A percentile compares a stretch with the other conserved stretches of the same genome.
Conservation (phyloP, 2,329 filamentous ascomycete species). For the Aspergillus aculeatus region DNA sequence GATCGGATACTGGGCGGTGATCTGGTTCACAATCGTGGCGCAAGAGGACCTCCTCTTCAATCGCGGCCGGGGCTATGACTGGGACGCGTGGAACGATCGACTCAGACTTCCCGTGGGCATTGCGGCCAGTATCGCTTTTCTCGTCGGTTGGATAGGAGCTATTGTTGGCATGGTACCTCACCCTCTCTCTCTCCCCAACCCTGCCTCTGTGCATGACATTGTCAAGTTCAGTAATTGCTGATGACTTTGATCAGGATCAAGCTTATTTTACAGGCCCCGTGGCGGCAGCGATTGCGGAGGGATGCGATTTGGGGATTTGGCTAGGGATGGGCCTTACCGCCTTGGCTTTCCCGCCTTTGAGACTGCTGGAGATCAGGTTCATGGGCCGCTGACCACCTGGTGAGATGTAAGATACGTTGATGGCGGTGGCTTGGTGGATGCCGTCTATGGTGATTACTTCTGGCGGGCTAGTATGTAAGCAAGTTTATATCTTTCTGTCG, state of each 20-base stretch:
- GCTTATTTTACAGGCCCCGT: constrained; percentile 41
- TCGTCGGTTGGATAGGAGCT: constrained; percentile 42
- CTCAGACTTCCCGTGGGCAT: constrained; percentile 41
- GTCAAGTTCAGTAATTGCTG: background rate
- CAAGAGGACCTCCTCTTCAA: constrained; percentile 47
- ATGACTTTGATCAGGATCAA: constrained; percentile 29
- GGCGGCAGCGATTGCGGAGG: constrained; percentile 30
- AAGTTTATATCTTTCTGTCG: too few species aligned
- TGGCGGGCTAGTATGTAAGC: too few species aligned
- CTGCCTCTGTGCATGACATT: too few species aligned
- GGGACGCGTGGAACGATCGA: constrained; percentile 42
- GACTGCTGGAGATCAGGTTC: constrained; percentile 33
- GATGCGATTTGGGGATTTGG: constrained; percentile 41
- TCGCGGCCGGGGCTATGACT: constrained; percentile 39
- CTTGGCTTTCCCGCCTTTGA: constrained; percentile 35
- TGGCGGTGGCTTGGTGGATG: too few species aligned
- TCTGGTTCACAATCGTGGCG: constrained; percentile 44
- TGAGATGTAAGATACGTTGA: background rate
- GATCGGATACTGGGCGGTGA: constrained; percentile 49
- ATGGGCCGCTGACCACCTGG: constrained; percentile 26
- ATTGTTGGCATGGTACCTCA: constrained; percentile 41
- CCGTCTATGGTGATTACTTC: too few species aligned
- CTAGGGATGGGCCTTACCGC: constrained; percentile 36
- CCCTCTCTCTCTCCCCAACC: background rate
- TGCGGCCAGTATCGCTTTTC: constrained; percentile 39